Evolutionary conservation across 352 stramenopile species (phyloP), one percentile per base, ranked within the genome.

Genomic region (Phytophthora capsici): DNA sequence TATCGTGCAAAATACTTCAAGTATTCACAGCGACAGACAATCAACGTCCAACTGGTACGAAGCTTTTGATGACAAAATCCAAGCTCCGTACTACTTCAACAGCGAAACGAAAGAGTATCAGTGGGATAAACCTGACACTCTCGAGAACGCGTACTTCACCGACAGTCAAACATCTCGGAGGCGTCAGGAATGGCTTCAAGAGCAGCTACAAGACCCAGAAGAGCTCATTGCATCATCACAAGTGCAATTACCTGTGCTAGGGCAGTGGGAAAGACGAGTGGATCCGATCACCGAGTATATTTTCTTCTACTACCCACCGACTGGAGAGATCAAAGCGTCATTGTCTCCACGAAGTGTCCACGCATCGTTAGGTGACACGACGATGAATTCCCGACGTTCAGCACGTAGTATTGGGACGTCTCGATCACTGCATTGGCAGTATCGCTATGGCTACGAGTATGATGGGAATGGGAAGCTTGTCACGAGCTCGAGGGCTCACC

Each of bases 61-160:
- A 69, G 84, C 75, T 12, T 90, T 78, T 28, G 87, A 96, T 25
- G 85, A 96, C 40, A 57, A 55, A 1, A n/a, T 90, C n/a, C 73
- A 86, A 16, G 59, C 77, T 10, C 56, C 70, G 4, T 96, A 94
- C 58, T 96, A 84, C 67, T 96, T 82, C 67, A 93, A 96, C 61
- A 60, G 52, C 8, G 30, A 73, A 44, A 93, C 82, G 2, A 80
- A 87, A 43, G 88, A 94, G 53, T 91, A 88, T 41, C 80, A 88
- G 43, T 95, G 88, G 88, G 79, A 92, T 26, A 73, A 66, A 32
- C 82, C 82, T 2, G 69, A 81, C 6, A 53, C 45, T 23, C 40
- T 79, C 19, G 52, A 58, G 5, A 63, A 75, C 20, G 60, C 64
- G 14, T 78, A 73, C 57, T 75, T 78, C 43, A 80, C 78, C 1